These are phyloP conservation scores for Leishmania major DNA, from an alignment of 208 protist genomes.

Conservation along the genomic window DNA sequence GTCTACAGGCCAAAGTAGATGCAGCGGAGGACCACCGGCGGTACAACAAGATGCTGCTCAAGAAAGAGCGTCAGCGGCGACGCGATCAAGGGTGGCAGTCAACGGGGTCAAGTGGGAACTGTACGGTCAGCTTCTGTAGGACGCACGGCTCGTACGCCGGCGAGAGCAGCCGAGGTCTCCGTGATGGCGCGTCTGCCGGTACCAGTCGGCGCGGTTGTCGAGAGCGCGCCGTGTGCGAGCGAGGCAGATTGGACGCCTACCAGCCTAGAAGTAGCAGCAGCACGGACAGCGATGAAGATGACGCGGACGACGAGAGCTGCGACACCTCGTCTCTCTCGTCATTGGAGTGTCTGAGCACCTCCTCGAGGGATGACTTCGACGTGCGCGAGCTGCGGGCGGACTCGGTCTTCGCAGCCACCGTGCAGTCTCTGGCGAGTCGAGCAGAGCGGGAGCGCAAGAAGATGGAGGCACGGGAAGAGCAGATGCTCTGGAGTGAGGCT, in stretches of 20 bases:
- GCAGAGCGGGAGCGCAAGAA: conserved; percentile 32
- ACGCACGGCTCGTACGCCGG: not conserved
- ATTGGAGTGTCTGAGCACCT: conserved; percentile 26
- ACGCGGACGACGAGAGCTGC: conserved; percentile 3
- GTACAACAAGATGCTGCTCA: conserved; percentile 71
- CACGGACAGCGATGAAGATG: conserved; percentile 16
- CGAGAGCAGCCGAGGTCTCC: not conserved
- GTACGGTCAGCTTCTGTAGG: not conserved
- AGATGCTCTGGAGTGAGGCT: conserved; percentile 24
- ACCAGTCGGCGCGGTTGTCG: not conserved
- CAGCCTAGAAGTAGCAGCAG: not conserved
- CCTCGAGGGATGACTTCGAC: conserved; percentile 14
- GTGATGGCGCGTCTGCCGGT: not conserved
- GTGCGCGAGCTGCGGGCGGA: conserved; percentile 10
- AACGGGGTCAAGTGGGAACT: not conserved
- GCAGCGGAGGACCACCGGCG: not conserved
- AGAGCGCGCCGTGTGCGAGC: not conserved
- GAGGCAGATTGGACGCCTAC: not conserved
- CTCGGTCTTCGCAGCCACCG: conserved; percentile 26
- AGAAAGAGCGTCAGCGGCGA: conserved; percentile 40
- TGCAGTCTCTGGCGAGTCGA: conserved; percentile 37
- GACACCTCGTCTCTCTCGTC: conserved; percentile 23
- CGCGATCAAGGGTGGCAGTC: conserved; percentile 23
- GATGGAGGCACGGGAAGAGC: conserved; percentile 33
- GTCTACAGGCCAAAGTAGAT: not conserved